Evolutionary conservation across 2,329 filamentous ascomycete species (phyloP).

Genomic region (Sclerotinia subarctica): DNA sequence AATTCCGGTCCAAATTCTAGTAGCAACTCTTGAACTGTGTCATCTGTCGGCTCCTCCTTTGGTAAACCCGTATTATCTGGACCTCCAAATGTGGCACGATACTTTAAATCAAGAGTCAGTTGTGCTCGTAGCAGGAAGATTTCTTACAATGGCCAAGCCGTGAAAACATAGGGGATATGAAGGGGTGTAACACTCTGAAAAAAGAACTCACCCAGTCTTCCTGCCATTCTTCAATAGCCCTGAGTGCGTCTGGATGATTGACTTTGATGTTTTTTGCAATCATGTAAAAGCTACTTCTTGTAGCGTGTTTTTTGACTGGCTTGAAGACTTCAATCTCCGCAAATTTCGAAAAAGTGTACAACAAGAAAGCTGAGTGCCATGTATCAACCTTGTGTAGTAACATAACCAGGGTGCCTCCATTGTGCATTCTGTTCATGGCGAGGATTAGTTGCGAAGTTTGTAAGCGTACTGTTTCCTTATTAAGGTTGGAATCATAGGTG

Average conservation of each 20-base stretch:
- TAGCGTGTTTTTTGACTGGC: slow-evolving; percentile 27
- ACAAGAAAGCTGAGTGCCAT: slow-evolving; percentile 25
- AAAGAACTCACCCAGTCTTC: slow-evolving; percentile 23
- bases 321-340: slow-evolving; percentile 31
- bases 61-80: slow-evolving; percentile 21
- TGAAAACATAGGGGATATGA: background rate
- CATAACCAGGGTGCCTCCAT: slow-evolving; percentile 31
- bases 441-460: slow-evolving; percentile 31
- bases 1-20: slow-evolving; percentile 26
- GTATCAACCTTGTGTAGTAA: slow-evolving; percentile 32
- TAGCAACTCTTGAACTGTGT: slow-evolving; percentile 23
- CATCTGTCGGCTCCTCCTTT: slow-evolving; percentile 19
- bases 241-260: slow-evolving; percentile 19
- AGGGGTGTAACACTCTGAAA: too few relatives aligned
- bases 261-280: slow-evolving; percentile 31
- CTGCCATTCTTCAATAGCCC: slow-evolving; percentile 29
- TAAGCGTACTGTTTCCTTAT: slow-evolving; percentile 26
- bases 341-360: slow-evolving; percentile 32
- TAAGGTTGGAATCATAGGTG: slow-evolving; percentile 22
- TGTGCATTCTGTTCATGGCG: slow-evolving; percentile 27
- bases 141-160: background rate
- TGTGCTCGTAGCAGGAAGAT: background rate
- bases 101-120: background rate
- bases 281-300: slow-evolving; percentile 33
- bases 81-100: slow-evolving; percentile 29